A percentile compares a stretch with the other conserved stretches of the same genome.
phyloP scores from a whole-genome alignment of 305 asterid species.

The Withania somnifera region DNA sequence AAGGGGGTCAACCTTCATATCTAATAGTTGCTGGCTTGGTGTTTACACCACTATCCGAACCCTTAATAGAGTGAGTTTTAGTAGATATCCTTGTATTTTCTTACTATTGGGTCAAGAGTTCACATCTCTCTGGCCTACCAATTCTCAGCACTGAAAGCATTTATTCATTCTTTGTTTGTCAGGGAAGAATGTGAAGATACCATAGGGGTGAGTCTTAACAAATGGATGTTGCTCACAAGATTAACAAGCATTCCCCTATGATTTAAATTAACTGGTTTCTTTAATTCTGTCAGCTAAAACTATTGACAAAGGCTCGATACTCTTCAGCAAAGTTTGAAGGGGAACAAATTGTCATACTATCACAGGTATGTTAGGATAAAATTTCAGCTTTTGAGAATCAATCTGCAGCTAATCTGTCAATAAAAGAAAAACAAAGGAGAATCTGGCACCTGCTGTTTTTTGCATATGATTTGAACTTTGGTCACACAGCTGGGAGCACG shows the following conservation, averaged over 20 bases:
- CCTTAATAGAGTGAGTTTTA: slow-evolving; percentile 67
- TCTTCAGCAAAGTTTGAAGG: slow-evolving; percentile 57
- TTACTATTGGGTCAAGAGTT: not conserved
- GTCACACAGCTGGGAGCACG: not conserved
- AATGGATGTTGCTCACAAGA: not conserved
- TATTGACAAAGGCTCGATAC: slow-evolving; percentile 60
- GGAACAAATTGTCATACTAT: slow-evolving; percentile 76
- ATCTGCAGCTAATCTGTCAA: not conserved
- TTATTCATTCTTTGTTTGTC: slow-evolving; percentile 22
- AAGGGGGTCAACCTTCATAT: slow-evolving; percentile 92
- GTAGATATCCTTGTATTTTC: slow-evolving; percentile 4
- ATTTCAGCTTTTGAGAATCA: not conserved
- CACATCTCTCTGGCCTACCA: not conserved
- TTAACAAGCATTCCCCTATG: not conserved
- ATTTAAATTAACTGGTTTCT: slow-evolving; percentile 11
- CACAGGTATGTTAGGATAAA: slow-evolving; percentile 45
- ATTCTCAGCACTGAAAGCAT: slow-evolving; percentile 8
- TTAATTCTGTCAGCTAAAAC: slow-evolving; percentile 42
- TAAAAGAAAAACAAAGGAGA: not conserved
- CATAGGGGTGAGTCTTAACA: slow-evolving; percentile 60
- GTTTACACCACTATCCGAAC: slow-evolving; percentile 95
- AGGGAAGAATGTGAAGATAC: slow-evolving; percentile 94
- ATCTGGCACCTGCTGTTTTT: not conserved
- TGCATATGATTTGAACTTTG: not conserved
- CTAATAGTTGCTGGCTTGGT: slow-evolving; percentile 94